Conservation (phyloP, 352 stramenopile species). For the Phytophthora quininea region DNA sequence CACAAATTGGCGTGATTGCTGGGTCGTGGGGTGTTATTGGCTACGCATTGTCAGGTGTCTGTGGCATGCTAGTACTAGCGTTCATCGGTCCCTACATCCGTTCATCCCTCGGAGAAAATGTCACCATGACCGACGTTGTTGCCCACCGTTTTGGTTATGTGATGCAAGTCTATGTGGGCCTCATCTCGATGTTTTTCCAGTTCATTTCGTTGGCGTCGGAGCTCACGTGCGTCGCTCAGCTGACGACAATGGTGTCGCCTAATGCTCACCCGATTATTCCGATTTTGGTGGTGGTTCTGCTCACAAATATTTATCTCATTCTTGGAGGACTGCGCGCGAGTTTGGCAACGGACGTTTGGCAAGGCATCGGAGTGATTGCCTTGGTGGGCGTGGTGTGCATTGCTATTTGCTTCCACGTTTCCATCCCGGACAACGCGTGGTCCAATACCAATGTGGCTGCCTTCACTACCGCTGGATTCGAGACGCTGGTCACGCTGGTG, state of each 20-base stretch:
- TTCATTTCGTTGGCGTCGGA: conserved; percentile 79
- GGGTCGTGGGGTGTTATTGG: conserved; percentile 72
- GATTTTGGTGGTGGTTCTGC: conserved; percentile 57
- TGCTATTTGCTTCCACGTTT: conserved; percentile 54
- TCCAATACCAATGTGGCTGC: conserved; percentile 48
- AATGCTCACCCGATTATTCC: conserved; percentile 47
- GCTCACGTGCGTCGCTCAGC: conserved; percentile 54
- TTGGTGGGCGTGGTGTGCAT: conserved; percentile 60
- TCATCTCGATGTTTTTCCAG: conserved; percentile 74
- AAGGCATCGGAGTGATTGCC: conserved; percentile 56
- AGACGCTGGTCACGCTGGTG: conserved; percentile 66
- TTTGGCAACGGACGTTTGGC: conserved; percentile 68
- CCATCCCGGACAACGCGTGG: conserved; percentile 53
- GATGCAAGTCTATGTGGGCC: conserved; percentile 62
- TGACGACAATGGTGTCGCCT: conserved; percentile 50
- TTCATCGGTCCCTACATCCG: conserved; percentile 54
- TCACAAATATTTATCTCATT: conserved; percentile 70
- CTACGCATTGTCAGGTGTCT: conserved; percentile 61
- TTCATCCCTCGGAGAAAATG: conserved; percentile 55
- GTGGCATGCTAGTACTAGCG: conserved; percentile 53
- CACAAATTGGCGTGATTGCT: conserved; percentile 63
- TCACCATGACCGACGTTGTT: conserved; percentile 74
- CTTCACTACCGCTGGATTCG: conserved; percentile 60
- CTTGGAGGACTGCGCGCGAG: conserved; percentile 66
- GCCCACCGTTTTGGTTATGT: conserved; percentile 57